Base-by-base conservation (phyloP, 768 basidiomycete species). In the Boletus rubroflammeus region DNA sequence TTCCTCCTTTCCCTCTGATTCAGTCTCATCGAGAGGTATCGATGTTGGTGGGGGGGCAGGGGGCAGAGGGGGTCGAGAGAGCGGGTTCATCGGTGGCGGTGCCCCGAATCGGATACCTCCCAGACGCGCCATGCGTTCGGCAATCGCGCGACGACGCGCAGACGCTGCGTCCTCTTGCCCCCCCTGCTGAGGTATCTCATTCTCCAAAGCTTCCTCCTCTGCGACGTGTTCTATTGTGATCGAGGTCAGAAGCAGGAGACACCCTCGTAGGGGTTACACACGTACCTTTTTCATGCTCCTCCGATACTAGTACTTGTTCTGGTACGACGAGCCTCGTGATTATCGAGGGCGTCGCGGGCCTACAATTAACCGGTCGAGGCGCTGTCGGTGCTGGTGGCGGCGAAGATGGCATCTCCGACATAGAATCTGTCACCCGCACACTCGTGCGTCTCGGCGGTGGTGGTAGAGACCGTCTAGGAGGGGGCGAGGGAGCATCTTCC, bases 71-170 rank as follows among this genome's bases (percentile, higher is more conserved):
- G 75, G 75, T 39, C 69, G 72, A 52, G 60, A 61, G 51, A 68
- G 64, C 17, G 77, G 75, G 40, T 64, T 66, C 62, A 67, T 69
- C 10, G 63, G 56, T 1, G 84, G 81, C 15, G 86, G 86, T 41
- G 79, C 83, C 1, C 91, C 91, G 59, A 94, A 88, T 57, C 81
- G 82, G 65, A 96, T 85, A 3, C 90, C 91, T 15, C 94, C 92
- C 0, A 97, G 76, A 63, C 85, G 91, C 1, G 93, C 93, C 93
- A 97, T 95, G n/a, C 94, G 81, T 54, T 96, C 93, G 1, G 93
- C 92, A 35, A 97, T 90, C 2, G 88, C 88, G 29, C 77, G 78
- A 23, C 85, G 80, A 45, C 85, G 77, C 2, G 70, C 71, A 23
- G 81, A 78, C 52, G 81, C 81, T 1, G 74, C 74, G 47, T 80